Evolutionary conservation across 768 basidiomycete species (phyloP), one percentile per base, ranked within the genome.

Genomic region (Kwoniella sp.): DNA sequence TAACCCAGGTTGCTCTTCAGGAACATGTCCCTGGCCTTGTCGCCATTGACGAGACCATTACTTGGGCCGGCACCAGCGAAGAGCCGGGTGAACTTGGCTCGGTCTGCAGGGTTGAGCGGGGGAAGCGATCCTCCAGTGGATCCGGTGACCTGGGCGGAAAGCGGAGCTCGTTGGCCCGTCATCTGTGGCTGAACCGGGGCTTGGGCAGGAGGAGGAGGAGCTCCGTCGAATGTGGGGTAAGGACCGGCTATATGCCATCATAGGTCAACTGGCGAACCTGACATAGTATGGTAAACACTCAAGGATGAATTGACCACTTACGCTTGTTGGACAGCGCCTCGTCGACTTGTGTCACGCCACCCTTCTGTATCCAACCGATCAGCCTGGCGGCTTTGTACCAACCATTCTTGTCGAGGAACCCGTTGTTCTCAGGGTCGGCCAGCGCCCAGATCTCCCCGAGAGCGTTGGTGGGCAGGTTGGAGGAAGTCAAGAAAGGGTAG

Each of bases 391-490:
- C 91, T 55, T 87, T 79, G 15, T 89, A 84, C 63, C 90, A 88
- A 37, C 88, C 87, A 69, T 88, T 91, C 60, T 82, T 83, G 10
- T 89, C 85, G 47, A 99, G 81, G 77, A 85, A 90, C 2, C 95
- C 95, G 56, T 88, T 88, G 78, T 96, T 92, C 27, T 91, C 85
- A 49, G 87, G 84, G 78, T 99, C 95, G 43, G 90, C 85, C 53
- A 98, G 77, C 53, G 78, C 81, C 93, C 95, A 99, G 59, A 99
- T 85, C 77, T 95, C 89, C 38, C 92, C 89, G 57, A 99, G 83
- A 29, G 81, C 80, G 15, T 80, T 77, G 8, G 89, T 84, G 32
- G 83, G 76, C 55, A 98, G 82, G 67, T 87, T 84, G 46, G 92
- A 85, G 51, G 87, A 85, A 54, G 82, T 79, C 66, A 98, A 89